Evolutionary conservation across 495 filamentous ascomycete genomes (phyloP), one percentile per base, ranked within the genome.

Genomic region (Neurospora cerealis): DNA sequence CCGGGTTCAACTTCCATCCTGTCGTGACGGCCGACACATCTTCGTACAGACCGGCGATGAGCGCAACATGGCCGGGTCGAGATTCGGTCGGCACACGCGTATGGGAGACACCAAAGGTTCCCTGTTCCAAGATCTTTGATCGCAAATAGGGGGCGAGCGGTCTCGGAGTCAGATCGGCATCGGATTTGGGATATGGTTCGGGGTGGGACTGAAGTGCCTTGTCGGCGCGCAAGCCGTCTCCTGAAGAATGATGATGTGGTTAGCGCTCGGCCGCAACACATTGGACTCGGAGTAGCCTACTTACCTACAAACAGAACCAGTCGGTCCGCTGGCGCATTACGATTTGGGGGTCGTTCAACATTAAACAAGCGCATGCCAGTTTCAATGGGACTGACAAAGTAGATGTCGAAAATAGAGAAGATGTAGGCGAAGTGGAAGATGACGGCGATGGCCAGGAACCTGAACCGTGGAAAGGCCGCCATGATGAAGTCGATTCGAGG

Each of bases 31-130:
- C 91, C 54, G 95, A 98, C 7, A 99, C 96, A 85, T 99, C 96
- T 81, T 99, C 96, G 79, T 99, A 99, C 69, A 99, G 85, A 19
- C 96, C 96, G 24, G 96, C 96, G 78, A 99, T 99, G 69, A 99
- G 88, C 24, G 96, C 96, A 75, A 99, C 96, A 87, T 99, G 96
- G 39, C 96, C 96, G 0, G 96, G 96, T 40, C 96, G 89, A 19
- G 96, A 99, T 83, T 99, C 96, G 66, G 96, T 99, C 13, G 96
- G 96, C 4, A 99, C 94, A 69, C 96, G 92, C 36, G 96, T 99
- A 83, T 99, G 96, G 15, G 96, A 98, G 70, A 99, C 94, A 17
- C 96, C 96, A 81, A 99, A 99, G 4, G 96, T 99, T n/a, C 96
- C 96, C 77, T 97, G 88, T 73, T 90, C 86, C 39, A 98, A 87